Evolutionary conservation across 148 eudicot species (phyloP).

Genomic region (Diospyros lotus): DNA sequence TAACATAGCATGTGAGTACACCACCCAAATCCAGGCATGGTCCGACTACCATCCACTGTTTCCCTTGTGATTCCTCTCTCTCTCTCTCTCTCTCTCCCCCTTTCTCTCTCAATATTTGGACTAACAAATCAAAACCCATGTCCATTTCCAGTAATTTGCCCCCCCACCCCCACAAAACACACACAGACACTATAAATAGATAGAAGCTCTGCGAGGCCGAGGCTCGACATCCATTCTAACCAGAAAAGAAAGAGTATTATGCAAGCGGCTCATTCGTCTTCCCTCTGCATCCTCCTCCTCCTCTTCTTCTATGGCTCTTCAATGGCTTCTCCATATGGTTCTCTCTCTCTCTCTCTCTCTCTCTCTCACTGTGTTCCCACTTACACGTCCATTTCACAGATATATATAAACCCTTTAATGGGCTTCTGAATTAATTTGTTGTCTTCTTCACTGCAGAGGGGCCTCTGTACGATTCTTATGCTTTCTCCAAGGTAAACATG

Average conservation of each 20-base stretch:
- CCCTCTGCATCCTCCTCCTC: constrained; percentile 4
- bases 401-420: background rate
- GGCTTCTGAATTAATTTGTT: background rate
- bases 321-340: constrained; percentile 18
- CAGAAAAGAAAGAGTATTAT: constrained; percentile 18
- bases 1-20: constrained; percentile 15
- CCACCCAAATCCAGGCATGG: background rate
- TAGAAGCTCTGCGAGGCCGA: background rate
- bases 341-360: constrained; percentile 22
- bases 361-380: background rate
- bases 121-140: background rate
- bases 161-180: background rate
- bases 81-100: background rate
- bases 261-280: constrained; percentile 11
- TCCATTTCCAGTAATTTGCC: background rate
- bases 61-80: constrained; percentile 16
- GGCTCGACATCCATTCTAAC: background rate
- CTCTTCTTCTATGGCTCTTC: constrained; percentile 4
- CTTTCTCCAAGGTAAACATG: constrained; percentile 31
- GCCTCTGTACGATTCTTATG: constrained; percentile 36
- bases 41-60: constrained; percentile 15
- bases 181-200: background rate
- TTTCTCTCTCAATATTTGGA: background rate
- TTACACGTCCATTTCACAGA: background rate
- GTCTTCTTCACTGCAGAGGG: constrained; percentile 26